phyloP scores from a whole-genome alignment of 2,329 filamentous ascomycete genomes.

The Pseudocercospora vitis region DNA sequence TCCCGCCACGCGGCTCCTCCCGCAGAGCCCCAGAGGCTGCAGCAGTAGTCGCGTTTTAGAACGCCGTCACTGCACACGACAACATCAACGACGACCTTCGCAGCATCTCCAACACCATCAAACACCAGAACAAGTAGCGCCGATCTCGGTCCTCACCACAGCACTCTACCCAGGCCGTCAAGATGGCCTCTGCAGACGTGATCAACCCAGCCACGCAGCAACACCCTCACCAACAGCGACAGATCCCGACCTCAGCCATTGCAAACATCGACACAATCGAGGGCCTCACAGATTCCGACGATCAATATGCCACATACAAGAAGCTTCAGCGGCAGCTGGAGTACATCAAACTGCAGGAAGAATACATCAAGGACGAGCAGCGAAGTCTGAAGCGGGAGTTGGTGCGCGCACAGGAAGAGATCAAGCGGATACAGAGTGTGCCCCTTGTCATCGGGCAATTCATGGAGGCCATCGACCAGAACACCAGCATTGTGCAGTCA shows the following conservation, averaged over 20 bases:
- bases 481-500: conserved; percentile 97
- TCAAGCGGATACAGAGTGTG: conserved; percentile 98
- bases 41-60: no score
- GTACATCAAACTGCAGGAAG: conserved; percentile 96
- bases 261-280: conserved; percentile 89
- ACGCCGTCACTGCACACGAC: no score
- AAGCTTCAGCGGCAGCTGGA: conserved; percentile 95
- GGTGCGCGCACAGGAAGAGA: conserved; percentile 96
- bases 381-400: conserved; percentile 95
- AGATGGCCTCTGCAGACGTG: conserved; percentile 84
- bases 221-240: conserved; percentile 73
- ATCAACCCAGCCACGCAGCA: conserved; percentile 75
- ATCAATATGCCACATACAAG: conserved; percentile 95
- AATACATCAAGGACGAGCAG: conserved; percentile 99
- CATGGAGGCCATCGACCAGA: conserved; percentile 99
- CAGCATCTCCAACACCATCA: conserved; percentile 6
- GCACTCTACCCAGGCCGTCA: conserved; percentile 10
- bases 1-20: no score
- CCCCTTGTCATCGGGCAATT: conserved; percentile 98
- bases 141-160: neutral
- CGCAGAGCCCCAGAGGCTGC: no score
- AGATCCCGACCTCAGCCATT: conserved; percentile 72
- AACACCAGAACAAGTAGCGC: neutral
- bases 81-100: no score
- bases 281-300: conserved; percentile 76